Evolutionary conservation across 768 basidiomycete species (phyloP).

Genomic region (Agaricus sinodeliciosus): DNA sequence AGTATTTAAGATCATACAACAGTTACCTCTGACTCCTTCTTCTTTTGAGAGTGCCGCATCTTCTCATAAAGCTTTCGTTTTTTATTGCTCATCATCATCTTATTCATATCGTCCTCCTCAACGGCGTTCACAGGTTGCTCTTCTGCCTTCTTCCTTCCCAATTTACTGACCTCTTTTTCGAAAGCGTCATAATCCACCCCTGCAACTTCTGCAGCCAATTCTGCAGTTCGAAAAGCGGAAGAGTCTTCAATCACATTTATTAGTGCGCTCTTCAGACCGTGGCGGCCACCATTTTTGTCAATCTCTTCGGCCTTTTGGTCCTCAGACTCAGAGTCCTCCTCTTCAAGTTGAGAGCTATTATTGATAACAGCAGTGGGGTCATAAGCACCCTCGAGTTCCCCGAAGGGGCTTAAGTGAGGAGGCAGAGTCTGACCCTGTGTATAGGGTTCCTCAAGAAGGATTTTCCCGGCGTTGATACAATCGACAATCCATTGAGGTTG

Average conservation of each 20-base stretch:
- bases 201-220: conserved; percentile 86
- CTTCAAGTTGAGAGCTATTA: conserved; percentile 26
- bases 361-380: conserved; percentile 46
- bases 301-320: conserved; percentile 20
- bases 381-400: conserved; percentile 72
- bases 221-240: conserved; percentile 74
- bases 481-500: conserved; percentile 99
- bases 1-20: not conserved
- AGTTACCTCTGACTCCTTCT: conserved; percentile 73
- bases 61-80: conserved; percentile 90
- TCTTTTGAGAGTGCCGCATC: conserved; percentile 82
- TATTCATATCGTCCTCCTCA: conserved; percentile 82
- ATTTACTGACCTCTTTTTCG: conserved; percentile 66
- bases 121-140: conserved; percentile 26
- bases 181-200: conserved; percentile 78
- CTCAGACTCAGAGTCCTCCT: conserved; percentile 26
- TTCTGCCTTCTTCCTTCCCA: conserved; percentile 33
- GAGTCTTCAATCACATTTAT: conserved; percentile 35
- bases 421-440: conserved; percentile 81
- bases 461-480: conserved; percentile 82
- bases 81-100: conserved; percentile 97
- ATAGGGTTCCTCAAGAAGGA: conserved; percentile 83
- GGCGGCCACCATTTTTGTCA: conserved; percentile 12
- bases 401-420: conserved; percentile 95
- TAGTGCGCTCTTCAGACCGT: conserved; percentile 1